A percentile compares a stretch with the other conserved stretches of the same genome.
These are phyloP conservation scores for Alternaria arborescens DNA, from an alignment of 2,329 filamentous ascomycete species.

Conservation along the genomic window DNA sequence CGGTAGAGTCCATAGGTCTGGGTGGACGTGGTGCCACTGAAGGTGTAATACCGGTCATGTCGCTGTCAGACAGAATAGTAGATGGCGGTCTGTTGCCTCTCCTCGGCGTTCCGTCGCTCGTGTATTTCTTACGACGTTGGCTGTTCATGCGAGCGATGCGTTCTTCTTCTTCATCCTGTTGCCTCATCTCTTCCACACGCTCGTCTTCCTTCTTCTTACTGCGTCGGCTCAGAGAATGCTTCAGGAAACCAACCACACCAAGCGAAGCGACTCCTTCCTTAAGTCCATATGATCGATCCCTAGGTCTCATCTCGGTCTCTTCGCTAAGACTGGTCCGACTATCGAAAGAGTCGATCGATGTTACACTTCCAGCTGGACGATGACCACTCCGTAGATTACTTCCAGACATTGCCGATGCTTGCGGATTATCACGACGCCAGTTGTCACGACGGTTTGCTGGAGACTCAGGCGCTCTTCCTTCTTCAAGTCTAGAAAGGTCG, in stretches of 20 bases:
- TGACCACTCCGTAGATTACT: conserved; percentile 53
- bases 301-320: conserved; percentile 33
- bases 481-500: conserved; percentile 60
- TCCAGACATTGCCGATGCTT: conserved; percentile 54
- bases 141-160: conserved; percentile 62
- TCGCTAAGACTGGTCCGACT: conserved; percentile 51
- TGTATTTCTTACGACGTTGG: conserved; percentile 68
- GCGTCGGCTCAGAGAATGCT: conserved; percentile 59
- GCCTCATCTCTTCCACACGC: conserved; percentile 64
- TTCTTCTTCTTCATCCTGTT: conserved; percentile 62
- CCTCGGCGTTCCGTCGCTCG: conserved; percentile 66
- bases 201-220: conserved; percentile 68
- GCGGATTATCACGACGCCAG: conserved; percentile 49
- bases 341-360: conserved; percentile 53
- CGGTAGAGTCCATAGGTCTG: conserved; percentile 38
- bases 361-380: conserved; percentile 46
- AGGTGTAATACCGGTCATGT: conserved; percentile 55
- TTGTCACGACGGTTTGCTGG: conserved; percentile 49
- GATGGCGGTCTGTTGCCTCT: conserved; percentile 43
- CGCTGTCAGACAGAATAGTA: conserved; percentile 56
- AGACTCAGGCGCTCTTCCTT: conserved; percentile 61
- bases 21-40: conserved; percentile 52
- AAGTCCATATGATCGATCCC: conserved; percentile 47
- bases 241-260: conserved; percentile 52
- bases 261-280: conserved; percentile 59